phyloP scores from a whole-genome alignment of 345 rosid genomes.

The Populus euphratica region DNA sequence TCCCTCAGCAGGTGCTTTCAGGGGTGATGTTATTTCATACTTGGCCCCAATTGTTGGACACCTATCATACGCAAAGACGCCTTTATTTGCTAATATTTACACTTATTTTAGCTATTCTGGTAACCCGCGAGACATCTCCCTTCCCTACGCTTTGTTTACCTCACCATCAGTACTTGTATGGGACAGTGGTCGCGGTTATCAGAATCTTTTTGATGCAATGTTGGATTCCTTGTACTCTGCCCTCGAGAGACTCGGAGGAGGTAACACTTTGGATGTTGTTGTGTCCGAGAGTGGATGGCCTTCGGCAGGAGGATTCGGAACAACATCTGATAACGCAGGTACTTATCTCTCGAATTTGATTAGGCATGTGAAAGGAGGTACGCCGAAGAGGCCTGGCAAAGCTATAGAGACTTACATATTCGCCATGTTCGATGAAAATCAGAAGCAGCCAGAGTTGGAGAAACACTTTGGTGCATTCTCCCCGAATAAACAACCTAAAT shows the following conservation, averaged over 20 bases:
- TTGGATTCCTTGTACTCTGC: constrained; percentile 35
- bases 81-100: constrained; percentile 37
- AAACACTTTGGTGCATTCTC: constrained; percentile 33
- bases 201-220: constrained; percentile 42
- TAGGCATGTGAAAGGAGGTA: constrained; percentile 30
- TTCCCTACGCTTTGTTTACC: constrained; percentile 30
- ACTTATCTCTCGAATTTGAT: constrained; percentile 30
- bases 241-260: constrained; percentile 28
- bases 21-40: constrained; percentile 24
- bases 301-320: constrained; percentile 19
- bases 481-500: constrained; percentile 32
- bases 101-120: constrained; percentile 33
- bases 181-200: constrained; percentile 22
- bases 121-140: constrained; percentile 29
- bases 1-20: constrained; percentile 37
- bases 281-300: constrained; percentile 49
- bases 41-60: constrained; percentile 30
- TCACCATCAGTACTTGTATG: constrained; percentile 28
- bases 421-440: constrained; percentile 43
- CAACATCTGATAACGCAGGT: constrained; percentile 22
- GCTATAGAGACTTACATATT: constrained; percentile 38
- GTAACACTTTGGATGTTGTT: constrained; percentile 26
- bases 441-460: constrained; percentile 37
- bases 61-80: constrained; percentile 12
- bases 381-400: constrained; percentile 36